Evolutionary conservation across 345 rosid species (phyloP).

Genomic region (Alliaria petiolata): DNA sequence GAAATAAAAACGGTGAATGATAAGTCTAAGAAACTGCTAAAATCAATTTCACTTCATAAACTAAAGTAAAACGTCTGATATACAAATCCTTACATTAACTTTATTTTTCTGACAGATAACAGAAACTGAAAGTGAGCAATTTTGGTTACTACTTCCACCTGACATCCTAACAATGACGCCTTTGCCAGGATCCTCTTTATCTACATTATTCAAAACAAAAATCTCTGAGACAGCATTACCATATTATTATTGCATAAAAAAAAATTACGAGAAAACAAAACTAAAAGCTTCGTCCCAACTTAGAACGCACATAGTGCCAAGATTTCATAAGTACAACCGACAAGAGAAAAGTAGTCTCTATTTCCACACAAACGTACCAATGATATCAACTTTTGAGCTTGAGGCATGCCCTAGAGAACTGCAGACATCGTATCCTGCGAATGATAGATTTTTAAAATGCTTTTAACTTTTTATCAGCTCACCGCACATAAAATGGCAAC

Average conservation of each 20-base stretch:
- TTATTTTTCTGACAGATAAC: constrained; percentile 65
- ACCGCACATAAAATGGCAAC: background rate
- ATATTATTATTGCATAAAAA: background rate
- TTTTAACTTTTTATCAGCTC: background rate
- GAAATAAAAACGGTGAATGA: constrained; percentile 24
- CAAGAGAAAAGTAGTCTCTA: background rate
- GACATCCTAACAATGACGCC: constrained; percentile 83
- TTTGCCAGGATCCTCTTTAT: constrained; percentile 63
- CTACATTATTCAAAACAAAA: constrained; percentile 40
- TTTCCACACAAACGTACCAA: constrained; percentile 36
- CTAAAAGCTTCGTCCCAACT: background rate
- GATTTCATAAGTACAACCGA: no score
- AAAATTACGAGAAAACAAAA: background rate
- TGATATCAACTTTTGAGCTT: constrained; percentile 41
- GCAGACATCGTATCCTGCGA: constrained; percentile 89
- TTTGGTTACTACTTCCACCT: constrained; percentile 28
- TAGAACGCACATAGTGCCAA: no score
- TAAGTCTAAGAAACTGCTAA: constrained; percentile 8
- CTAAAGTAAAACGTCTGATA: constrained; percentile 13
- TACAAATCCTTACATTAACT: constrained; percentile 53
- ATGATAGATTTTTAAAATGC: constrained; percentile 15
- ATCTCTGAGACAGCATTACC: constrained; percentile 4
- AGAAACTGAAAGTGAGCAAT: constrained; percentile 83
- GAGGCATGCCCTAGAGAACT: constrained; percentile 58
- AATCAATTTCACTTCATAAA: constrained; percentile 7